Base-by-base conservation (phyloP, 768 basidiomycete species). In the Clitopilus hobsonii region DNA sequence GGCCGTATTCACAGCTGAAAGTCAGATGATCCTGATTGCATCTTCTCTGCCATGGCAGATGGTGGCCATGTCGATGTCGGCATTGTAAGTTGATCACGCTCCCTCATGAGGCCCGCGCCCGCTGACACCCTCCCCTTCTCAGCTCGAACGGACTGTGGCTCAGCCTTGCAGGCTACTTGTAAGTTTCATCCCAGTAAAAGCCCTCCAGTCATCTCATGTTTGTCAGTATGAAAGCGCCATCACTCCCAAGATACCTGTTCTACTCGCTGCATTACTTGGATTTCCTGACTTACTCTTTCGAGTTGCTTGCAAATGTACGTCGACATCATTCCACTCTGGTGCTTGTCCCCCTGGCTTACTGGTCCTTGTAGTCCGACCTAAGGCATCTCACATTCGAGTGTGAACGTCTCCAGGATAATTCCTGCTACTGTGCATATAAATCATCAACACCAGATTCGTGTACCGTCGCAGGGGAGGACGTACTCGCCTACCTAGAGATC, bases 241-340 rank as follows among this genome's bases (percentile, higher is more conserved):
- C 75, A 7, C 72, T 85, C 2, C 83, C 83, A 0, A 68, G 77
- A 0, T 85, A 83, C 63, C 83, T 82, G 82, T 81, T 71, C 62
- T 82, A 73, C 59, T 79, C 74, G 32, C 76, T 79, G 61, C 81
- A 82, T 62, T 81, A 68, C 52, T 78, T 82, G 69, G 81, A 81
- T 56, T 81, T 74, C 49, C 78, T 81, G 63, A 74, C 72, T 59
- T 75, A 74, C 53, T 69, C 71, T 4, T 77, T 73, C 53, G 69
- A 74, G 58, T 62, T 71, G 0, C 57, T 73, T 13, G 60, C 67
- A 0, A 72, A 73, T 50, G 74, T 72, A 52, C 50, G 68, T 65
- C 8, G 22, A 52, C 22, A 10, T 6, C 5, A 5, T 4, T 22
- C 14, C 14, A 49, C 58, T 49, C 32, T 53, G 28, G 55, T 18